Conservation (phyloP, 257 asterid genomes). For the Rehmannia glutinosa region DNA sequence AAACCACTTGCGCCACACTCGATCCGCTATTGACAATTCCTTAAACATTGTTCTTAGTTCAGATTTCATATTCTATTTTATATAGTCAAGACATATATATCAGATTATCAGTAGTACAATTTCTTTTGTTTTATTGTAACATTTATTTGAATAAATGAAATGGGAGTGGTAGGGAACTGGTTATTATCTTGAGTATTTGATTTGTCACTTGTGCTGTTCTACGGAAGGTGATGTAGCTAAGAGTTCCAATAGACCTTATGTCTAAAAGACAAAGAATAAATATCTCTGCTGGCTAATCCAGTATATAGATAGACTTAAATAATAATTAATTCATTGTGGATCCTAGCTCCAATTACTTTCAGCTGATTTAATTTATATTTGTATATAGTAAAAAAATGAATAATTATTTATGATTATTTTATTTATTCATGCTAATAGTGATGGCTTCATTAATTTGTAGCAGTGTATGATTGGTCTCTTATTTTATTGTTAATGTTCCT, state of each 20-base stretch:
- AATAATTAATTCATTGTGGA: conserved; percentile 3
- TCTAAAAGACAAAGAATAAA: background rate
- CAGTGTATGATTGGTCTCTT: conserved; percentile 2
- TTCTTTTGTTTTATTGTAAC: conserved; percentile 17
- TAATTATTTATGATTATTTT: background rate
- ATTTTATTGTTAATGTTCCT: background rate
- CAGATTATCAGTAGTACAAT: background rate
- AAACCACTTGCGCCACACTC: no score
- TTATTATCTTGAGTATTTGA: conserved; percentile 6
- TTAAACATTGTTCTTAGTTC: no score
- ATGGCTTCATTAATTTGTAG: conserved; percentile 4
- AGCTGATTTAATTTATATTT: background rate
- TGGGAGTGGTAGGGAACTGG: background rate
- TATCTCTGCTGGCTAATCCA: background rate
- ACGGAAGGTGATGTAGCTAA: background rate
- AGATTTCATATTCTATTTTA: no score
- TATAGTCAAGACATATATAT: no score
- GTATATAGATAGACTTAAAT: background rate
- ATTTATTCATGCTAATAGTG: background rate
- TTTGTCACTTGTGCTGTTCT: conserved; percentile 23
- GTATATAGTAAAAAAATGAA: background rate
- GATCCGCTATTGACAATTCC: no score
- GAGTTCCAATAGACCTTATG: background rate
- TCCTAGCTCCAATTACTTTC: no score
- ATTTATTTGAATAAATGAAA: conserved; percentile 12